Base-by-base conservation (phyloP, 78 protist genomes). In the Mastigamoeba balamuthi region DNA sequence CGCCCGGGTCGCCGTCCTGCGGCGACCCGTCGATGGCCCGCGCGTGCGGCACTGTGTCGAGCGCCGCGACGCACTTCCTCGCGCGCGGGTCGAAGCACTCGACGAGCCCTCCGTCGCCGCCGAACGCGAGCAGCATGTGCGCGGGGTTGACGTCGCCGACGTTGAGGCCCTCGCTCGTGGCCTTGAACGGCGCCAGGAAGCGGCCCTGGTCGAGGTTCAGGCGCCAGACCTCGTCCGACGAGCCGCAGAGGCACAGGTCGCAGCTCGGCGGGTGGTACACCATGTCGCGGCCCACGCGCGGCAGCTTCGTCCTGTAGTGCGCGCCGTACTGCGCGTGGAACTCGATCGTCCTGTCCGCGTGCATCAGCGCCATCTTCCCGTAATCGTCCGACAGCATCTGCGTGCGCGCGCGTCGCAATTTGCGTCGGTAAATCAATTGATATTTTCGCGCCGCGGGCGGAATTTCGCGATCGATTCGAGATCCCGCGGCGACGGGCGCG, bases 291-390 rank as follows among this genome's bases (percentile, higher is more conserved):
- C 97, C 17, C 4, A 43, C 80, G 6, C 23, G 63, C n/a, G 98
- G 98, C 39, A 88, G 66, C 36, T 97, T 64, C 9, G 84, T 75
- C 43, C 69, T 48, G 78, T 84, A 86, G 87, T 95, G 80, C 39
- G 25, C 10, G 6, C 97, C 97, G 77, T 43, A 75, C 33, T 84
- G 84, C n/a, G 95, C 80, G 80, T 97, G 99, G 63, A 97, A 66
- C 76, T 94, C 98, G 28, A 97, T 43, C 36, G 48, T 52, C 40
- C 98, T 82, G 63, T 92, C 96, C 17, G 63, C 78, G 53, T 76
- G 73, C 25, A 96, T 73, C 9, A 93, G 35, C 27, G 53, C 99
- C 9, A 89, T 38, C 83, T 97, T 97, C 25, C 73, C 58, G 78
- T 74, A 97, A 85, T 96, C 99, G 2, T 90, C 92, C 4, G 94